These are phyloP conservation scores for Ogataea zsoltii DNA, from an alignment of 805 yeast genomes.

Conservation along the genomic window DNA sequence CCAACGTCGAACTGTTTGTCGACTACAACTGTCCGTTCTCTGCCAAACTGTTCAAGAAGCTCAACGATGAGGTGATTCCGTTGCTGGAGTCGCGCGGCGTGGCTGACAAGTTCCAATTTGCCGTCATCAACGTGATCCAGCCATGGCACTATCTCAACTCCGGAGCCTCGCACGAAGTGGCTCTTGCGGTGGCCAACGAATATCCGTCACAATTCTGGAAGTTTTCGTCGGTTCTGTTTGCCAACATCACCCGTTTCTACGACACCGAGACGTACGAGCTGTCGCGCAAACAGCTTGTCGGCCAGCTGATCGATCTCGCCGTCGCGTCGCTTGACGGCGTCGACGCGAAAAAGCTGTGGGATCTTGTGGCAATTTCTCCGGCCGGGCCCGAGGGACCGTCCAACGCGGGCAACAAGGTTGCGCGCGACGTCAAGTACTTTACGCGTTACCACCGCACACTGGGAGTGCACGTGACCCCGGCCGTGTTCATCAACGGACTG, in stretches of 20 bases:
- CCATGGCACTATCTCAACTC: constrained; percentile 85
- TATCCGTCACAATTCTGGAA: constrained; percentile 57
- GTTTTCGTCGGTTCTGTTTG: constrained; percentile 56
- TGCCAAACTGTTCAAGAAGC: constrained; percentile 59
- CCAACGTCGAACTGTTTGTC: constrained; percentile 61
- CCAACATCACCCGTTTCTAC: constrained; percentile 53
- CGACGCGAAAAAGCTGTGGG: constrained; percentile 29
- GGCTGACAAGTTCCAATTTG: constrained; percentile 56
- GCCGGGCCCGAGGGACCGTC: constrained; percentile 34
- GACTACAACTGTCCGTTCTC: constrained; percentile 82
- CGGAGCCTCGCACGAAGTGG: constrained; percentile 65
- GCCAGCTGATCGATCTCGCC: constrained; percentile 52
- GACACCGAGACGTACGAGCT: constrained; percentile 59
- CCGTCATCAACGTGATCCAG: constrained; percentile 75
- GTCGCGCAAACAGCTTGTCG: constrained; percentile 57
- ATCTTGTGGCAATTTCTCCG: constrained; percentile 36
- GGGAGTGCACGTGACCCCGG: constrained; percentile 85
- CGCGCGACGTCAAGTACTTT: constrained; percentile 70
- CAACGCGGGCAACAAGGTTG: constrained; percentile 60
- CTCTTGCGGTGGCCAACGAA: constrained; percentile 65
- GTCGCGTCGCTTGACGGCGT: constrained; percentile 38
- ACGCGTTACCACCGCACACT: constrained; percentile 71
- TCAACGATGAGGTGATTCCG: constrained; percentile 56
- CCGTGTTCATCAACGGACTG: constrained; percentile 71
- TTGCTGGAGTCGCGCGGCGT: constrained; percentile 40